phyloP scores from a whole-genome alignment of 2,329 filamentous ascomycete genomes.

The Phaeophleospora eucalypticola region DNA sequence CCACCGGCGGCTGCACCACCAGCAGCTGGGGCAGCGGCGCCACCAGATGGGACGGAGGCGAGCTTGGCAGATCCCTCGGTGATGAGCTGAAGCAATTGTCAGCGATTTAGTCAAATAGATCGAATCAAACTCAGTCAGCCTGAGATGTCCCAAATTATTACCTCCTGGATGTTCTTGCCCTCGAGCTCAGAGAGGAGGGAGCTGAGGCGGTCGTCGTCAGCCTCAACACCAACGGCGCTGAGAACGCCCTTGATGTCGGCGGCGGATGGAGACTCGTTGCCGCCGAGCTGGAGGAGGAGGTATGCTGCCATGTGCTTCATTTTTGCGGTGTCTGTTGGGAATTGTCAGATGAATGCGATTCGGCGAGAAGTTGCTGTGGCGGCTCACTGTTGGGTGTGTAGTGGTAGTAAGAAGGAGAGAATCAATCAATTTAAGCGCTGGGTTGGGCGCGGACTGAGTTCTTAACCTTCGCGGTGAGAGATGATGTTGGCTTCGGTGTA shows the following conservation, averaged over 20 bases:
- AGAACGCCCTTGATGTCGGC: slow-evolving; percentile 84
- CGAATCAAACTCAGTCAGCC: background rate
- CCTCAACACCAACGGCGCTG: slow-evolving; percentile 90
- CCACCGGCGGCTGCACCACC: slow-evolving; percentile 66
- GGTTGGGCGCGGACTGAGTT: slow-evolving; percentile 93
- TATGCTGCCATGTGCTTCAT: slow-evolving; percentile 99
- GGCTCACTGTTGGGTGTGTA: slow-evolving; percentile 18
- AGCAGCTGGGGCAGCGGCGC: slow-evolving; percentile 67
- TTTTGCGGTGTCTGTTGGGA: slow-evolving; percentile 49
- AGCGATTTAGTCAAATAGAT: slow-evolving; percentile 7
- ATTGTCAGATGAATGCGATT: slow-evolving; percentile 2
- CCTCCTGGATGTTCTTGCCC: slow-evolving; percentile 89
- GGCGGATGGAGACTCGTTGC: slow-evolving; percentile 84
- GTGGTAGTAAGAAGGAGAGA: slow-evolving; percentile 66
- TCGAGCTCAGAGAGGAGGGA: slow-evolving; percentile 86
- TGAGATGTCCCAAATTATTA: slow-evolving; percentile 45
- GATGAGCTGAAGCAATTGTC: slow-evolving; percentile 66
- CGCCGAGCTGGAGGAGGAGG: slow-evolving; percentile 91
- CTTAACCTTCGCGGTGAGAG: slow-evolving; percentile 83
- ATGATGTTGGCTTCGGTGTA: too few relatives aligned
- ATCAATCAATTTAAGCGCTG: slow-evolving; percentile 99
- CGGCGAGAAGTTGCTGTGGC: background rate
- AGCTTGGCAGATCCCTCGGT: slow-evolving; percentile 86
- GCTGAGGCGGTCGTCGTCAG: slow-evolving; percentile 78
- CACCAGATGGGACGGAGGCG: slow-evolving; percentile 93